phyloP scores from a whole-genome alignment of 331 rosid species.

The Rosa hybrid region DNA sequence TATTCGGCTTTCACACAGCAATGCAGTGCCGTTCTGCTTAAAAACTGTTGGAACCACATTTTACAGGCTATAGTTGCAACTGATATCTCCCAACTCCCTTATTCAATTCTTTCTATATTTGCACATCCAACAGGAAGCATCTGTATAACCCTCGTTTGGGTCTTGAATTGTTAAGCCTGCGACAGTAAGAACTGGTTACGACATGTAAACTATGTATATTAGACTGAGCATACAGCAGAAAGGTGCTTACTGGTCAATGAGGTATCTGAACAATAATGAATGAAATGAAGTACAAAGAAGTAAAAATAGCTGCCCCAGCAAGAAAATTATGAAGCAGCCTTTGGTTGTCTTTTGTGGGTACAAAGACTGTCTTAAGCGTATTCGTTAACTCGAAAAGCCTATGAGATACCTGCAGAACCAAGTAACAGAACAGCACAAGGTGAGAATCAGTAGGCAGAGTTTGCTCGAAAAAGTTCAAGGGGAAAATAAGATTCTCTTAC shows the following conservation, averaged over 20 bases:
- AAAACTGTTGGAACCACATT: conserved; percentile 35
- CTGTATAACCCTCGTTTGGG: conserved; percentile 34
- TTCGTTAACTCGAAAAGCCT: conserved; percentile 89
- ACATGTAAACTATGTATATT: neutral
- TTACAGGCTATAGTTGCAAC: conserved; percentile 34
- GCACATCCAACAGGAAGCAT: conserved; percentile 46
- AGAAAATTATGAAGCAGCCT: conserved; percentile 76
- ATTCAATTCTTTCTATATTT: conserved; percentile 42
- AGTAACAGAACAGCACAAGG: conserved; percentile 30
- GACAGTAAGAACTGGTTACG: conserved; percentile 22
- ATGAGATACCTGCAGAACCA: conserved; percentile 72
- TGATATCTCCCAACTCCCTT: conserved; percentile 38
- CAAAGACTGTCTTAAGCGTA: conserved; percentile 70
- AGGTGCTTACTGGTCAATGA: conserved; percentile 55
- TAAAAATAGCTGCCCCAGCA: conserved; percentile 52
- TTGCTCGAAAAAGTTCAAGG: conserved; percentile 19
- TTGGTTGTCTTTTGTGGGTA: conserved; percentile 82
- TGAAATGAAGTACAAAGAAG: conserved; percentile 62
- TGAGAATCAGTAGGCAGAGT: conserved; percentile 16
- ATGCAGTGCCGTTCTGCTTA: conserved; percentile 22
- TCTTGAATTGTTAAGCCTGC: conserved; percentile 55
- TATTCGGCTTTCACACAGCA: conserved; percentile 32
- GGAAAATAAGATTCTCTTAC: conserved; percentile 47
- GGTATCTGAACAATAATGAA: conserved; percentile 69
- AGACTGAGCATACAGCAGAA: neutral